These are phyloP conservation scores for Entomortierella beljakovae DNA, from an alignment of 192 early-diverging fungal species.

Conservation along the genomic window DNA sequence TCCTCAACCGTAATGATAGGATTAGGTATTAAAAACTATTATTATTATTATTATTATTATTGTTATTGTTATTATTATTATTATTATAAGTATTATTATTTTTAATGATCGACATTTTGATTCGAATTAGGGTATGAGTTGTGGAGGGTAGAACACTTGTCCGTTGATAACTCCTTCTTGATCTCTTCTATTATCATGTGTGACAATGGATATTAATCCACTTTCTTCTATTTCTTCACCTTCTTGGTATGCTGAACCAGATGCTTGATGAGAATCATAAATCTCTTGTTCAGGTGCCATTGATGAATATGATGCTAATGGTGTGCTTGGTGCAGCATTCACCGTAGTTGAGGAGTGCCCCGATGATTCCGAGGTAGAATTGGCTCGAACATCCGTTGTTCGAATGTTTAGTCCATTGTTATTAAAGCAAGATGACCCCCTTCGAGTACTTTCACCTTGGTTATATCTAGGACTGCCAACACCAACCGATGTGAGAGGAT, in stretches of 20 bases:
- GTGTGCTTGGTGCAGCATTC: too few relatives aligned
- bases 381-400: neutral
- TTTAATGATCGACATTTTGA: too few relatives aligned
- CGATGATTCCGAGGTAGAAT: neutral
- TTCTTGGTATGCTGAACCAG: conserved; percentile 3
- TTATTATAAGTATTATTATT: too few relatives aligned
- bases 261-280: neutral
- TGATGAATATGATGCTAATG: neutral
- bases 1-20: too few relatives aligned
- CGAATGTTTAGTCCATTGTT: conserved; percentile 26
- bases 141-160: too few relatives aligned
- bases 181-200: neutral
- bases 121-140: too few relatives aligned
- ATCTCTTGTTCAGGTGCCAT: neutral
- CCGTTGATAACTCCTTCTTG: too few relatives aligned
- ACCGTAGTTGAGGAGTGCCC: conserved; percentile 12
- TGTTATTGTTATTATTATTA: too few relatives aligned
- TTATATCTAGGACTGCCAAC: neutral
- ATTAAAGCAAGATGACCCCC: conserved; percentile 8
- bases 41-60: too few relatives aligned
- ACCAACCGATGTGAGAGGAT: neutral
- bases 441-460: conserved; percentile 17
- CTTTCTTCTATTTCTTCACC: neutral
- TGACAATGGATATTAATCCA: neutral
- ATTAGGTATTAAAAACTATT: too few relatives aligned